Evolutionary conservation across 2,329 filamentous ascomycete species (phyloP).

Genomic region (Claviceps capensis): DNA sequence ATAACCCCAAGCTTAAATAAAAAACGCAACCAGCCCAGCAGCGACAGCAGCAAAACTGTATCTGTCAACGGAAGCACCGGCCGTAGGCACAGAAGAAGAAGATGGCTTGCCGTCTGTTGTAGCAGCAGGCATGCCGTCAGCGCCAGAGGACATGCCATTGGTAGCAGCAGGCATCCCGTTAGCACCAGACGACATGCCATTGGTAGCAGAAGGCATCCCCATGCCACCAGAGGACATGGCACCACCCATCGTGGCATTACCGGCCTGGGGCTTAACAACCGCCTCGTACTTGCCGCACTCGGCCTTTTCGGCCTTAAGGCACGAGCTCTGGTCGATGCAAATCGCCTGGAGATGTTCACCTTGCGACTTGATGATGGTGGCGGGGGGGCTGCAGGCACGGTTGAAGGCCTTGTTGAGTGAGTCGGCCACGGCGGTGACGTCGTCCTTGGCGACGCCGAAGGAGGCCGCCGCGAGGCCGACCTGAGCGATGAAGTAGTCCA

Average conservation of each 20-base stretch:
- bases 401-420: constrained; percentile 38
- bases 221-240: constrained; percentile 4
- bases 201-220: constrained; percentile 4
- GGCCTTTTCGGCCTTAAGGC: constrained; percentile 30
- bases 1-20: neutral
- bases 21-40: constrained; percentile 16
- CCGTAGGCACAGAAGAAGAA: constrained; percentile 7
- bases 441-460: constrained; percentile 42
- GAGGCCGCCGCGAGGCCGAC: constrained; percentile 41
- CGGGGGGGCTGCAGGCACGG: constrained; percentile 33
- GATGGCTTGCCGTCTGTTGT: constrained; percentile 3
- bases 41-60: constrained; percentile 14
- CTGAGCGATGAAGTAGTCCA: constrained; percentile 46
- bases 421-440: constrained; percentile 33
- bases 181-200: neutral
- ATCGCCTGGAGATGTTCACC: constrained; percentile 38
- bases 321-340: constrained; percentile 32
- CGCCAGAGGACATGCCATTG: constrained; percentile 4
- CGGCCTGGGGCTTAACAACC: constrained; percentile 10
- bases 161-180: too few relatives aligned
- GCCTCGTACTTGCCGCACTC: constrained; percentile 31
- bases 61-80: constrained; percentile 13
- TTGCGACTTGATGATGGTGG: constrained; percentile 30
- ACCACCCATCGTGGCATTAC: constrained; percentile 6
- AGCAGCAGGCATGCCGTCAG: too few relatives aligned